Conservation (phyloP, 2,329 filamentous ascomycete genomes). For the Cadophora sp. region DNA sequence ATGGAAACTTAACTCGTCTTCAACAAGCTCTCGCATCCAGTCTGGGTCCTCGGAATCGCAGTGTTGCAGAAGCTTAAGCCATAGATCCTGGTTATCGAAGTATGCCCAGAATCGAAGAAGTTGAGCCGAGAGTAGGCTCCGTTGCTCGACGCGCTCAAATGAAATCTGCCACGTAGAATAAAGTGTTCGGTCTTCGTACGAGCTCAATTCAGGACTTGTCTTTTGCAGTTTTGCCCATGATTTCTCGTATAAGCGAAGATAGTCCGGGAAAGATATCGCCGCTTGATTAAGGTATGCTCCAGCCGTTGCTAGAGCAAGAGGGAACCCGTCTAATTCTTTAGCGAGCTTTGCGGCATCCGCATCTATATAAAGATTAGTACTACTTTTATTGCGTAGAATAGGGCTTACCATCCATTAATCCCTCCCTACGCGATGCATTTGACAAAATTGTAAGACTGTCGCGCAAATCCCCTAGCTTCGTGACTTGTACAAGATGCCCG, state of each 20-base stretch:
- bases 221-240: constrained; percentile 16
- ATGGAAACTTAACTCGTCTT: constrained; percentile 25
- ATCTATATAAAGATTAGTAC: too few relatives aligned
- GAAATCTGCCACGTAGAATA: constrained; percentile 25
- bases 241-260: constrained; percentile 21
- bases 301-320: constrained; percentile 21
- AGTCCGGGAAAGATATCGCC: constrained; percentile 14
- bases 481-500: too few relatives aligned
- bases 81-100: constrained; percentile 24
- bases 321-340: constrained; percentile 22
- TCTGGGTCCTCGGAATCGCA: constrained; percentile 11
- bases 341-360: constrained; percentile 17
- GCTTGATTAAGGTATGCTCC: constrained; percentile 22
- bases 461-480: too few relatives aligned
- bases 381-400: too few relatives aligned
- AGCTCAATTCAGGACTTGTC: constrained; percentile 15
- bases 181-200: constrained; percentile 25
- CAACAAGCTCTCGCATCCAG: constrained; percentile 19
- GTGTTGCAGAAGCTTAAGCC: constrained; percentile 25
- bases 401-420: too few relatives aligned
- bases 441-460: too few relatives aligned
- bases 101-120: constrained; percentile 24
- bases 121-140: constrained; percentile 8
- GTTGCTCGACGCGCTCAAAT: constrained; percentile 18
- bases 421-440: too few relatives aligned